Base-by-base conservation (phyloP, 2,329 filamentous ascomycete species). In the Phaeosphaeriaceae sp. region DNA sequence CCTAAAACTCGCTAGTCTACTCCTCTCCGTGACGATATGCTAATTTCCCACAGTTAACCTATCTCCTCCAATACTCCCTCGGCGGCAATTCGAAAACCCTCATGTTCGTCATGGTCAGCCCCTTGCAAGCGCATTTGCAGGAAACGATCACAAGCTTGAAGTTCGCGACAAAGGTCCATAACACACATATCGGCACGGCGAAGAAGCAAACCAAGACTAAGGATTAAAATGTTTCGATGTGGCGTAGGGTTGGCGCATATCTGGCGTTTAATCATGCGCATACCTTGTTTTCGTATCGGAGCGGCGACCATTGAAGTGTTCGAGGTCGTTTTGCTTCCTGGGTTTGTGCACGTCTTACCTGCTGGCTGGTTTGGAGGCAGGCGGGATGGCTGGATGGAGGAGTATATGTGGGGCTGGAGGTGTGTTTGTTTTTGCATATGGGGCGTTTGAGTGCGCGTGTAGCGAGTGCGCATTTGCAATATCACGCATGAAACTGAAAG, bases 31-130 rank as follows among this genome's bases (percentile, higher is more conserved):
- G n/a, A n/a, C 27, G 31, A 36, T 5, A 40, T 40, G 21, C 61
- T 68, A n/a, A n/a, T n/a, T n/a, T n/a, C n/a, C n/a, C n/a, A n/a
- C 50, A 90, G 86, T 85, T 99, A 65, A 99, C 95, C 9, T 96
- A 97, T 73, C 85, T 99, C 48, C 85, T 99, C 40, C 92, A 98
- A 86, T 96, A 95, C 74, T 97, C 92, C 2, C 83, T 99, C 7
- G 94, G 95, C 3, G 95, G 95, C 17, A 97, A 97, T 77, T 95
- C 91, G 68, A 96, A 97, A 81, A 99, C 95, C 0, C 89, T 99
- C 70, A 99, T 99, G 95, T 97, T 99, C 77, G 92, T 98, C 76
- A 98, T 98, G 93, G 91, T 97, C 56, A 95, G 91, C 68, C 95
- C 95, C 33, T 82, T 98, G 58, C 91, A 96, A 80, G 91, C 89